Conservation (phyloP, 179 eudicot genomes). For the Vitellaria paradoxa region DNA sequence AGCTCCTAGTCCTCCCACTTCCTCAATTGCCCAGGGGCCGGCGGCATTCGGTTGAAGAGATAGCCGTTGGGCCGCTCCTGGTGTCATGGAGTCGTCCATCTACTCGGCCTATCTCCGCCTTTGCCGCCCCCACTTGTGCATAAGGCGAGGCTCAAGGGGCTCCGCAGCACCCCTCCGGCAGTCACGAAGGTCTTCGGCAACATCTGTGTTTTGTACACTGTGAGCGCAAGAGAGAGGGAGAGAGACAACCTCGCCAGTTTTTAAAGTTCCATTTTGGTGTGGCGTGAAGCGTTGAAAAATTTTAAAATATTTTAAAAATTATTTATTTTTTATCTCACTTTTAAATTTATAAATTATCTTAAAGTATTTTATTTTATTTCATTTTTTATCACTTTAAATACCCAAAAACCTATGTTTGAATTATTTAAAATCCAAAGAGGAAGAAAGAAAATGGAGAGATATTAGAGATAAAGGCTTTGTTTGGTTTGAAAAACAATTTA, state of each 20-base stretch:
- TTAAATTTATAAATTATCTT: too few species aligned
- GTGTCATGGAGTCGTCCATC: constrained; percentile 81
- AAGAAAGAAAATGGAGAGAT: too few species aligned
- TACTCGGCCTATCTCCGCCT: constrained; percentile 40
- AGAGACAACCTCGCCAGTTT: background rate
- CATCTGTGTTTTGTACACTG: constrained; percentile 29
- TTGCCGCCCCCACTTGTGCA: constrained; percentile 55
- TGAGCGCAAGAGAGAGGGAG: constrained; percentile 11
- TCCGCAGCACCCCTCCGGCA: constrained; percentile 58
- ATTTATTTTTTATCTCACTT: too few species aligned
- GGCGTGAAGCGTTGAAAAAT: too few species aligned
- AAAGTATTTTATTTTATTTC: too few species aligned
- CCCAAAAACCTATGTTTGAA: too few species aligned
- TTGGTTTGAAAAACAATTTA: too few species aligned
- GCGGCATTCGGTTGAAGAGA: constrained; percentile 70
- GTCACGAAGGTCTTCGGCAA: constrained; percentile 53
- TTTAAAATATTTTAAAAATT: too few species aligned
- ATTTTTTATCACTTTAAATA: too few species aligned
- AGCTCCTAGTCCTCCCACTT: constrained; percentile 98
- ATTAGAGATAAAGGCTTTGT: too few species aligned
- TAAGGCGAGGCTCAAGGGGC: constrained; percentile 46
- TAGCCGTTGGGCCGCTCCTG: constrained; percentile 89
- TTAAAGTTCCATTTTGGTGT: too few species aligned
- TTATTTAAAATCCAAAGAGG: too few species aligned
- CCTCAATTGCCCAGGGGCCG: constrained; percentile 68